Base-by-base conservation (phyloP, 164 flowering plant species). In the Protea cynaroides region DNA sequence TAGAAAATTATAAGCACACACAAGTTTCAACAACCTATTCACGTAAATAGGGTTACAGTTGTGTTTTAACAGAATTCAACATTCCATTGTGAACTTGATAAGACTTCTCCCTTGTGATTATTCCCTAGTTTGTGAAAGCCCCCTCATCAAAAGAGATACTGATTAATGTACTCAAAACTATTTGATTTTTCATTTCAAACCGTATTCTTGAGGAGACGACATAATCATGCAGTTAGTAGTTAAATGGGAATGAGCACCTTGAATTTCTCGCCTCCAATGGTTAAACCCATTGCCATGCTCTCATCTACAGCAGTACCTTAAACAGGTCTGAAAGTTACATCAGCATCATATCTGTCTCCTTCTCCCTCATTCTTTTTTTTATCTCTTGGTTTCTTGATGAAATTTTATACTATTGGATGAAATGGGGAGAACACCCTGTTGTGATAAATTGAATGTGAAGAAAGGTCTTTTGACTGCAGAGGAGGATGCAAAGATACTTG, bases 361-460 rank as follows among this genome's bases (percentile, higher is more conserved):
- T 65, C 44, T 64, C 4, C 47, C 25, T 61, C 59, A 63, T 7
- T 40, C 46, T 66, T 29, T 29, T n/a, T n/a, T n/a, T 29, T 29
- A n/a, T 8, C 9, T 40, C 34, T 29, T 29, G 34, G 12, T 15
- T 25, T 12, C 40, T 7, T 23, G 37, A n/a, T 6, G 36, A 7
- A 55, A 36, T 43, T 25, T 19, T 54, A 21, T 24, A 25, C 24
- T 15, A 49, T 15, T 25, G 25, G 34, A 24, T 40, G 57, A 65
- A 62, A 90, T 92, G 92, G 92, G 80, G 34, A 82, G 82, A 65
- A 80, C 81, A 58, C 80, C 87, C 34, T 84, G 89, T 64, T 82
- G 83, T 53, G 86, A 90, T 65, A 85, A 80, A 75, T 68, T 74
- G 37, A 80, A 79, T 56, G 82, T 79, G 66, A 85, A 78, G 59